phyloP scores from a whole-genome alignment of 768 basidiomycete species.

The Agrocybe pediades region DNA sequence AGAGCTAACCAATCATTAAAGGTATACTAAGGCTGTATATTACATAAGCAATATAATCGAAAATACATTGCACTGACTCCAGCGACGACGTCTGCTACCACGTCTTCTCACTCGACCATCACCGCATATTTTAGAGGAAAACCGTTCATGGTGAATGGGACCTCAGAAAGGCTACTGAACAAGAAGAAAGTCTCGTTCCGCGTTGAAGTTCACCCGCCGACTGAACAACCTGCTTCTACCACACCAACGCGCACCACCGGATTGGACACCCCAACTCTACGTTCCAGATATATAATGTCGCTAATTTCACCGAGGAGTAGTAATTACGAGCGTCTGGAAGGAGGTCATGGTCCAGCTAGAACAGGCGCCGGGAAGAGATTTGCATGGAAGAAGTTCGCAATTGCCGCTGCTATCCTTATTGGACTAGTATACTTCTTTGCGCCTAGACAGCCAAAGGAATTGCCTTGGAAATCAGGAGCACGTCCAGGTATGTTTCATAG shows the following conservation, averaged over 20 bases:
- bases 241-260: conserved; percentile 10
- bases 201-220: conserved; percentile 12
- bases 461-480: conserved; percentile 19
- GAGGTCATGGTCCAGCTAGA: conserved; percentile 46
- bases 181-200: conserved; percentile 13
- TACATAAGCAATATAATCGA: too few relatives aligned
- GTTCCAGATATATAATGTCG: conserved; percentile 16
- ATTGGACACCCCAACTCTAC: conserved; percentile 11
- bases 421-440: conserved; percentile 69
- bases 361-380: conserved; percentile 28
- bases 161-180: conserved; percentile 3
- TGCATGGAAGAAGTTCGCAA: conserved; percentile 69
- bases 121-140: not conserved
- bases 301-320: conserved; percentile 28
- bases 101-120: too few relatives aligned
- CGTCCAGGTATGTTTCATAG: conserved; percentile 7
- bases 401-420: conserved; percentile 58
- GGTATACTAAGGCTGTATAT: too few relatives aligned
- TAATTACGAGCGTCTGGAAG: conserved; percentile 33
- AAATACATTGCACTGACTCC: too few relatives aligned
- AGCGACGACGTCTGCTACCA: too few relatives aligned
- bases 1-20: too few relatives aligned
- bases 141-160: conserved; percentile 23
- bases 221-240: conserved; percentile 2
- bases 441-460: conserved; percentile 39